phyloP scores from a whole-genome alignment of 139 green algal genomes.

The Chlorella sorokiniana region DNA sequence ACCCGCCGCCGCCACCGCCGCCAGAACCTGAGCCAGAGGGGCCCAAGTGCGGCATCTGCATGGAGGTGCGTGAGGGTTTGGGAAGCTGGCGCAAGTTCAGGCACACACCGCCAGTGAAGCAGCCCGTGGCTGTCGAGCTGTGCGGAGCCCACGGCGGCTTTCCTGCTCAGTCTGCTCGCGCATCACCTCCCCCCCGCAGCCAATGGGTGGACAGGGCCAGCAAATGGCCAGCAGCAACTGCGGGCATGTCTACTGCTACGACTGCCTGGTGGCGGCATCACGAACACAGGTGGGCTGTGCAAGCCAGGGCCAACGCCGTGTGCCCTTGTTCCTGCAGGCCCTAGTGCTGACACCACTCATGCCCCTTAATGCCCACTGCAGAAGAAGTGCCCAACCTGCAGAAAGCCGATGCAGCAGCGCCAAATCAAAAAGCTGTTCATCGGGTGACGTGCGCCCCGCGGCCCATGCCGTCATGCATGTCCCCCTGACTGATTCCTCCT shows the following conservation, averaged over 20 bases:
- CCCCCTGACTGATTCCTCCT: no score
- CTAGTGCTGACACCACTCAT: neutral
- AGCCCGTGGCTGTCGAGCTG: no score
- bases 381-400: constrained; percentile 70
- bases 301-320: neutral
- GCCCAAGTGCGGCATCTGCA: constrained; percentile 56
- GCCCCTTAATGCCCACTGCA: constrained; percentile 25
- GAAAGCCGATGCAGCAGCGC: constrained; percentile 44
- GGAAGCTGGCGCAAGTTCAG: no score
- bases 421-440: constrained; percentile 52
- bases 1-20: constrained; percentile 13
- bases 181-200: constrained; percentile 33
- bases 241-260: constrained; percentile 65
- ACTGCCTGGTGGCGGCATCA: constrained; percentile 49
- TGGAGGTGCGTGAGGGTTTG: constrained; percentile 54
- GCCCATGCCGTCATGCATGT: no score
- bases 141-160: no score
- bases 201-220: constrained; percentile 34
- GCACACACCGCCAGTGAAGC: no score
- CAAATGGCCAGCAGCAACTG: constrained; percentile 48
- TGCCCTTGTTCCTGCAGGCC: neutral
- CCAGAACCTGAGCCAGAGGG: constrained; percentile 24
- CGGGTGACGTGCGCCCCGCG: neutral
- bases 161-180: no score
- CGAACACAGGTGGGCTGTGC: constrained; percentile 11